Evolutionary conservation across 2,329 filamentous ascomycete genomes (phyloP), one percentile per base, ranked within the genome.

Genomic region (Fusarium buxicola): DNA sequence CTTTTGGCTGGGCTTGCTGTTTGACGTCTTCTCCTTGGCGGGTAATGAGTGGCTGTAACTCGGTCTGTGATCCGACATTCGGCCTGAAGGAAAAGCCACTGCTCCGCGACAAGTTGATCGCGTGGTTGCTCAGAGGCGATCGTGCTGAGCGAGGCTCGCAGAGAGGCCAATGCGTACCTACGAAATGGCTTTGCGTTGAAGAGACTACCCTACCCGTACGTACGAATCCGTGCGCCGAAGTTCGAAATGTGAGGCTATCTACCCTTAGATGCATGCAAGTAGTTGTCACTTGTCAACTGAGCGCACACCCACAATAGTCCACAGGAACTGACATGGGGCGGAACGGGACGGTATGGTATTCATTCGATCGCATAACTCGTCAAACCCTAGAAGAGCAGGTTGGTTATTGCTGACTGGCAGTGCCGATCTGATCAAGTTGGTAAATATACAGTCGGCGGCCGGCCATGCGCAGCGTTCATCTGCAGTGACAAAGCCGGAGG

Each of bases 191-290:
- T 50, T 27, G 35, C 18, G 35, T 44, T 31, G 28, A 36, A 60
- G 27, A 25, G 24, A 31, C 49, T 6, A 25, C 18, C 18, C 25
- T 25, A 8, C 6, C 12, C 7, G 28, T 34, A 44, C 15, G 31
- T 10, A 49, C n/a, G 34, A 28, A 30, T 9, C 16, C n/a, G 10
- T 10, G 34, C 44, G 32, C 36, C 35, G 25, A 51, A 34, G 52
- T 25, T 58, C 11, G 15, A 36, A 63, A 46, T 24, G 25, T 40
- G 62, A 66, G 54, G 62, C 54, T 56, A 66, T 66, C 49, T 27
- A 21, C 6, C 21, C 21, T 4, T 21, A 28, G 54, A 49, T 28
- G 35, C 58, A 49, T 58, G 31, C 28, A 28, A 40, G 39, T 27
- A 38, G 16, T 39, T 54, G 15, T 51, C 36, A 35, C 36, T 63